Evolutionary conservation across 78 protist genomes (phyloP).

Genomic region (Dictyostelium citrinum): DNA sequence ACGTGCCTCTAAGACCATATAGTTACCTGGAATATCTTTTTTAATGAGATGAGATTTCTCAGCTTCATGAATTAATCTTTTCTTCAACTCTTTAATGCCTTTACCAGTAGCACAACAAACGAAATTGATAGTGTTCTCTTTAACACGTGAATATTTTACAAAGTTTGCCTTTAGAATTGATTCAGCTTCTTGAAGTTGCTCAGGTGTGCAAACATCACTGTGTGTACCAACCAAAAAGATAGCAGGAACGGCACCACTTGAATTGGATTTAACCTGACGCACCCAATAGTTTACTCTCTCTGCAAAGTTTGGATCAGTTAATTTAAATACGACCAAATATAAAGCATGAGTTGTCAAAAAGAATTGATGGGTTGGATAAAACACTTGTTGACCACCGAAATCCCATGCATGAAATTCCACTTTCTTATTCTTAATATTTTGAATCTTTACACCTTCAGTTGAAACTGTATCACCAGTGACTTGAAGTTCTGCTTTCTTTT

Average conservation of each 20-base stretch:
- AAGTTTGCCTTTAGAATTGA: conserved; percentile 24
- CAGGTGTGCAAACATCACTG: conserved; percentile 65
- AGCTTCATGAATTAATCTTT: conserved; percentile 27
- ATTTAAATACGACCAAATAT: conserved; percentile 51
- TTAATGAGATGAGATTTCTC: conserved; percentile 56
- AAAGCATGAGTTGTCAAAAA: conserved; percentile 66
- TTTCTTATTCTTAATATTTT: conserved; percentile 25
- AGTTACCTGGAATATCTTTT: conserved; percentile 66
- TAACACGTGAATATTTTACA: conserved; percentile 34
- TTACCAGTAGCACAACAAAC: conserved; percentile 63
- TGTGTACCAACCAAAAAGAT: conserved; percentile 75
- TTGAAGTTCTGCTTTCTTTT: conserved; percentile 44
- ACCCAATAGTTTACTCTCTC: conserved; percentile 76
- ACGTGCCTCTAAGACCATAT: conserved; percentile 58
- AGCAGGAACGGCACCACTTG: conserved; percentile 45
- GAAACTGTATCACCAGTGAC: conserved; percentile 71
- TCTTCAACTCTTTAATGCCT: conserved; percentile 64
- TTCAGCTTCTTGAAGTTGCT: conserved; percentile 35
- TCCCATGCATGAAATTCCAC: conserved; percentile 71
- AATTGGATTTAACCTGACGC: conserved; percentile 51
- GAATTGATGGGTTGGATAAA: conserved; percentile 81
- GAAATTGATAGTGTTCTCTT: conserved; percentile 33
- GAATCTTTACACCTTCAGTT: conserved; percentile 74
- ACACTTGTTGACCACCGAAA: conserved; percentile 80
- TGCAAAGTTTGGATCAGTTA: conserved; percentile 67